Evolutionary conservation across 2,329 filamentous ascomycete genomes (phyloP).

Genomic region (Talaromyces sp.): DNA sequence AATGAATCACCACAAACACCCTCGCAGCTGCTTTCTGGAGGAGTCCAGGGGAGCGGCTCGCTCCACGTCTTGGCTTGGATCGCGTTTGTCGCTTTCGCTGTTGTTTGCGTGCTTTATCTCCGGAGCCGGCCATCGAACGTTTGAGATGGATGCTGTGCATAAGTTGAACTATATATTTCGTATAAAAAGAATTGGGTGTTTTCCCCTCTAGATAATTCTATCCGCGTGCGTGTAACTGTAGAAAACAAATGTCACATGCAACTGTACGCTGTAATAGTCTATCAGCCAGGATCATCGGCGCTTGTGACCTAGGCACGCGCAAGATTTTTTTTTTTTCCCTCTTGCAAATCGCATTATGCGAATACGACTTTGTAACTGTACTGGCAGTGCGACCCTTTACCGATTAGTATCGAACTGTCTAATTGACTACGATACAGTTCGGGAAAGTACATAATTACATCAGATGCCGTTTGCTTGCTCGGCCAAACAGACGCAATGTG

Average conservation of each 20-base stretch:
- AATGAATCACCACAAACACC: neutral
- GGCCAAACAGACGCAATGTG: neutral
- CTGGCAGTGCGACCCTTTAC: neutral
- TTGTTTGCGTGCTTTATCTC: conserved; percentile 14
- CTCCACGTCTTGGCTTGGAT: conserved; percentile 14
- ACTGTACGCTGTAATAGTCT: neutral
- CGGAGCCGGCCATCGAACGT: conserved; percentile 2
- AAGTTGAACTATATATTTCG: conserved; percentile 12
- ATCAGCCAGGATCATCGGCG: neutral
- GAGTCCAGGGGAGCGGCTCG: neutral
- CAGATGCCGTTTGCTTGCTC: neutral
- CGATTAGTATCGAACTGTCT: neutral
- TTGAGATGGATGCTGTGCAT: conserved; percentile 5
- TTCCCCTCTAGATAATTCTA: neutral
- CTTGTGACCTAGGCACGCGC: neutral
- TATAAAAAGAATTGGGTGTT: conserved; percentile 12
- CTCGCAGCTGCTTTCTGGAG: conserved; percentile 8
- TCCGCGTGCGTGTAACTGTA: neutral
- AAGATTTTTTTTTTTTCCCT: neutral
- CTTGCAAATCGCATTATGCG: neutral
- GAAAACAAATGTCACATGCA: neutral
- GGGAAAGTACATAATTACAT: neutral
- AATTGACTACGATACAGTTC: neutral
- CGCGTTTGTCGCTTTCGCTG: conserved; percentile 15
- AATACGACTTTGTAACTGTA: neutral